These are phyloP conservation scores for Pisolithus albus DNA, from an alignment of 768 basidiomycete genomes.

Conservation along the genomic window DNA sequence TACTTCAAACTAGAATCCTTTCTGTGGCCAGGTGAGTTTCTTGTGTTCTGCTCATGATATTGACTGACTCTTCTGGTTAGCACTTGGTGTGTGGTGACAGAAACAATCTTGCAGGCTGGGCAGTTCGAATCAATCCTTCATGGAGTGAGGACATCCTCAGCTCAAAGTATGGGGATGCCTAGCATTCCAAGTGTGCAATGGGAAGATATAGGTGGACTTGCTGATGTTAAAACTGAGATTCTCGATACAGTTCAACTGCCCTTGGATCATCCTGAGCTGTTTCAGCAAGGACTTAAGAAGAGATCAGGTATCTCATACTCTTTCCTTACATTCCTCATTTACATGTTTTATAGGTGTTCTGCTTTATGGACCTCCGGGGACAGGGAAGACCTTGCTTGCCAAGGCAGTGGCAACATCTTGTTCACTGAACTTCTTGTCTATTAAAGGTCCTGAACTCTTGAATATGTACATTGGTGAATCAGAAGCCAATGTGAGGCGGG, in stretches of 20 bases:
- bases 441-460: conserved; percentile 91
- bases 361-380: conserved; percentile 92
- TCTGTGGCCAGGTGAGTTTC: conserved; percentile 28
- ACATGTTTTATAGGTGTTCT: conserved; percentile 56
- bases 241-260: conserved; percentile 94
- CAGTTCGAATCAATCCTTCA: conserved; percentile 73
- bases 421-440: conserved; percentile 93
- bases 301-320: conserved; percentile 60
- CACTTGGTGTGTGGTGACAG: conserved; percentile 5
- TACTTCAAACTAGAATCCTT: conserved; percentile 48
- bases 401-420: conserved; percentile 96
- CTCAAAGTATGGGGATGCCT: conserved; percentile 93
- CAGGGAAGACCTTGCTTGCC: conserved; percentile 90
- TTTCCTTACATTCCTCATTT: background rate
- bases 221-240: conserved; percentile 83
- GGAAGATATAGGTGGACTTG: conserved; percentile 96
- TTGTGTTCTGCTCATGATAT: background rate
- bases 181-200: conserved; percentile 93
- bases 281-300: conserved; percentile 88
- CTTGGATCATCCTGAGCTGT: conserved; percentile 83
- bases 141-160: conserved; percentile 69
- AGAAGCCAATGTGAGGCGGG: conserved; percentile 91
- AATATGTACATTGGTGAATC: conserved; percentile 99
- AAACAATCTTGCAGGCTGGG: conserved; percentile 26
- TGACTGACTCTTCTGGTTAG: conserved; percentile 1